Evolutionary conservation across 164 flowering plant genomes (phyloP), one percentile per base, ranked within the genome.

Genomic region (Nymphaea thermarum): DNA sequence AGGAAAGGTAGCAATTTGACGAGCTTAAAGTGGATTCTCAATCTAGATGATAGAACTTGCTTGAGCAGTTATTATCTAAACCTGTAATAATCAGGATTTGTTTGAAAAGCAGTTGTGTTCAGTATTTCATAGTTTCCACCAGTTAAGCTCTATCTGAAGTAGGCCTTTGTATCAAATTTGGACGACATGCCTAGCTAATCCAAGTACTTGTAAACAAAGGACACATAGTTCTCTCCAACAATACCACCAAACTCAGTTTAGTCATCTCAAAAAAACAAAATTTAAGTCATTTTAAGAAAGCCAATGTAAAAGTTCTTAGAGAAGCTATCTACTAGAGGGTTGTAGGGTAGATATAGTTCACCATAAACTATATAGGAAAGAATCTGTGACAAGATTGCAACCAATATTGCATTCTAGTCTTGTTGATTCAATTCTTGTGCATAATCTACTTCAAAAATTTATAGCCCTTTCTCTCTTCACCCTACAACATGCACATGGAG

Each of bases 81-180:
- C 98, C 98, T 88, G 90, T 88, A 92, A 72, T 82, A 92, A 75
- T 90, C 98, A 60, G 98, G 98, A 76, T 92, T 88, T 18, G 98
- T 95, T 17, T 68, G 71, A 70, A 77, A 90, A 14, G 85, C 84
- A 42, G 83, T 77, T 16, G 93, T 87, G 77, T 90, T 74, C 68
- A 92, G 91, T 16, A 92, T 71, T 42, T 93, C 96, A 73, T 92
- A 92, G 77, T 88, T 88, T 67, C 98, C 98, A 5, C 96, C 98
- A 62, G 90, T 80, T 70, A 92, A 72, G 60, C 90, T 72, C 68
- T 92, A 96, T 74, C 98, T 78, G 80, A 95, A 92, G 68, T 90
- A 90, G 16, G 90, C 83, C 76, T 84, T 90, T 8, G 95, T 82
- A 61, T 85, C 86, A 68, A 82, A 80, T 44, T 76, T 47, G 1